These are phyloP conservation scores for Rhizopogon vinicolor DNA, from an alignment of 768 basidiomycete genomes.

Conservation along the genomic window DNA sequence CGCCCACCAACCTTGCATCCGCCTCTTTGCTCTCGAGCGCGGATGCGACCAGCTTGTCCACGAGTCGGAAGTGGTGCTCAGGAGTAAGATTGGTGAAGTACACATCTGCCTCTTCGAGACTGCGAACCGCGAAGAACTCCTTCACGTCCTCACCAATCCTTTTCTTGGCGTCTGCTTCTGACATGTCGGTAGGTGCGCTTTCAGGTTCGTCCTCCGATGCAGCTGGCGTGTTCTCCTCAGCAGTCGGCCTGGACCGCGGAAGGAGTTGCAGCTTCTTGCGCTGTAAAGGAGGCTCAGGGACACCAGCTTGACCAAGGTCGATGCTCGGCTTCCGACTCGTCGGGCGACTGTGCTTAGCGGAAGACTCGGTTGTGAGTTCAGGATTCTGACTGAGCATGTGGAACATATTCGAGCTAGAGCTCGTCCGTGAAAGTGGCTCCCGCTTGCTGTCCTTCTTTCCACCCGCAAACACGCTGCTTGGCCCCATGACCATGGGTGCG, in stretches of 20 bases:
- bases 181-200: conserved; percentile 27
- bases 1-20: conserved; percentile 72
- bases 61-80: conserved; percentile 58
- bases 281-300: conserved; percentile 35
- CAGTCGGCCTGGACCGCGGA: conserved; percentile 40
- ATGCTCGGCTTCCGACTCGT: conserved; percentile 30
- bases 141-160: conserved; percentile 80
- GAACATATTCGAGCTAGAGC: conserved; percentile 83
- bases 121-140: conserved; percentile 84
- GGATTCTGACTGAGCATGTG: conserved; percentile 69
- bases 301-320: conserved; percentile 41
- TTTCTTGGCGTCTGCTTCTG: conserved; percentile 50
- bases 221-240: no score
- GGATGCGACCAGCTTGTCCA: conserved; percentile 68
- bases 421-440: conserved; percentile 74
- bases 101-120: conserved; percentile 79
- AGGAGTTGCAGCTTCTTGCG: conserved; percentile 71
- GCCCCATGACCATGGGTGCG: conserved; percentile 73
- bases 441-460: conserved; percentile 62
- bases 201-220: no score
- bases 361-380: conserved; percentile 50
- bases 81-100: conserved; percentile 77
- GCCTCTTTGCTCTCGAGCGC: conserved; percentile 81
- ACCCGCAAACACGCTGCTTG: conserved; percentile 76
- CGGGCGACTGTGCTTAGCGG: conserved; percentile 47